These are phyloP conservation scores for Alternaria ventricosa DNA, from an alignment of 2,329 filamentous ascomycete genomes.

Conservation along the genomic window DNA sequence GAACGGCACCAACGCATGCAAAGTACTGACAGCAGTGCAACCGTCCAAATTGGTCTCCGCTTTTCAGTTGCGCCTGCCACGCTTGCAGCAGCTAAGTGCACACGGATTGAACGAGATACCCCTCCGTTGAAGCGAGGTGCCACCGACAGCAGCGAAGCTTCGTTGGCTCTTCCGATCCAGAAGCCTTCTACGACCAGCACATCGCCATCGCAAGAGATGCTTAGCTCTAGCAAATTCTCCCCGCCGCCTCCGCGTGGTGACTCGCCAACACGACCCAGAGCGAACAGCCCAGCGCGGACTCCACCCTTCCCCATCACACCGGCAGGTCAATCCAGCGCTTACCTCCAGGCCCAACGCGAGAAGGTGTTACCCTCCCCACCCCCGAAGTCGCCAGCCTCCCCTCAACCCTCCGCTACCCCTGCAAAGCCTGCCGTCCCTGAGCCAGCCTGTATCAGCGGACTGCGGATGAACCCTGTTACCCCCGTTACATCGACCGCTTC, in stretches of 20 bases:
- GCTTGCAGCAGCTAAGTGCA: constrained; percentile 43
- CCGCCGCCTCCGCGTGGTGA: constrained; percentile 24
- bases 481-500: constrained; percentile 26
- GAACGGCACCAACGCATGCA: constrained; percentile 60
- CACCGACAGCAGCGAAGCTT: constrained; percentile 35
- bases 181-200: constrained; percentile 24
- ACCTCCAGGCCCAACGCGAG: constrained; percentile 43
- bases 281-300: constrained; percentile 28
- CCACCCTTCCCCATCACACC: constrained; percentile 37
- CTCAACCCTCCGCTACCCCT: constrained; percentile 12
- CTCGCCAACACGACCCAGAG: constrained; percentile 22
- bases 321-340: constrained; percentile 36
- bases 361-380: constrained; percentile 45
- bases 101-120: constrained; percentile 22
- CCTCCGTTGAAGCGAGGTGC: constrained; percentile 31
- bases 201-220: constrained; percentile 18
- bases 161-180: constrained; percentile 42
- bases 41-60: constrained; percentile 74
- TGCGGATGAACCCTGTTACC: constrained; percentile 46
- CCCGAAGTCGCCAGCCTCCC: constrained; percentile 12
- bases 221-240: constrained; percentile 27
- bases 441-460: constrained; percentile 32
- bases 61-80: constrained; percentile 60
- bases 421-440: constrained; percentile 9
- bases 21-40: constrained; percentile 69